Conservation (phyloP, 805 yeast species). For the Suhomyces canberraensis region DNA sequence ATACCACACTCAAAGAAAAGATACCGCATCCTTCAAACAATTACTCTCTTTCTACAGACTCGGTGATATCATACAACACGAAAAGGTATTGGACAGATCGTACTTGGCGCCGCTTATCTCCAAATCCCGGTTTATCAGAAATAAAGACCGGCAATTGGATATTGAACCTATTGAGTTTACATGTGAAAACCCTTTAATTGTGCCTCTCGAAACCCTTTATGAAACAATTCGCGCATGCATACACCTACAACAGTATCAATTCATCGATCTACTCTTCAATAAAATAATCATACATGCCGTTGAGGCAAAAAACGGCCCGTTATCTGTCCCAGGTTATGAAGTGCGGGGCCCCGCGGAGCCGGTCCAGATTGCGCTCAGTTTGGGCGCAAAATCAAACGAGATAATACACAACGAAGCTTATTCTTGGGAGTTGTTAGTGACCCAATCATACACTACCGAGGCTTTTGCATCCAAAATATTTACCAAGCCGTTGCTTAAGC, state of each 20-base stretch:
- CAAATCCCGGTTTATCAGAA: constrained; percentile 20
- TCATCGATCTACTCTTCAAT: constrained; percentile 31
- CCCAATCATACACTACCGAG: constrained; percentile 9
- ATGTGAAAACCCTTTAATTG: constrained; percentile 12
- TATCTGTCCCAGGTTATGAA: not conserved
- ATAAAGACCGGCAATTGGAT: constrained; percentile 5
- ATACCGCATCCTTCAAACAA: constrained; percentile 18
- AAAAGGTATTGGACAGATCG: constrained; percentile 16
- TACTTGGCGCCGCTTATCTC: constrained; percentile 21
- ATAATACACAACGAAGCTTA: not conserved
- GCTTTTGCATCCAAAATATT: constrained; percentile 18
- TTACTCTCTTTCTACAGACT: constrained; percentile 26
- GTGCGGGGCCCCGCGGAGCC: not conserved
- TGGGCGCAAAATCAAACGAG: constrained; percentile 6
- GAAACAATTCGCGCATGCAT: constrained; percentile 28
- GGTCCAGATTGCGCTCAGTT: constrained; percentile 7
- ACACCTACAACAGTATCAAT: constrained; percentile 21
- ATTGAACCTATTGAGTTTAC: constrained; percentile 10
- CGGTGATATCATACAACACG: constrained; percentile 21
- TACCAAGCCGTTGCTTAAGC: constrained; percentile 18
- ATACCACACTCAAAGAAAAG: constrained; percentile 21
- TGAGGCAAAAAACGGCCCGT: constrained; percentile 5
- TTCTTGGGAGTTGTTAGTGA: constrained; percentile 10
- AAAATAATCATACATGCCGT: constrained; percentile 28
- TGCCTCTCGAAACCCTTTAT: constrained; percentile 20